A percentile compares a stretch with the other conserved stretches of the same genome.
These are phyloP conservation scores for Zygosaccharomyces sapae DNA, from an alignment of 1,139 yeast genomes.

Conservation along the genomic window DNA sequence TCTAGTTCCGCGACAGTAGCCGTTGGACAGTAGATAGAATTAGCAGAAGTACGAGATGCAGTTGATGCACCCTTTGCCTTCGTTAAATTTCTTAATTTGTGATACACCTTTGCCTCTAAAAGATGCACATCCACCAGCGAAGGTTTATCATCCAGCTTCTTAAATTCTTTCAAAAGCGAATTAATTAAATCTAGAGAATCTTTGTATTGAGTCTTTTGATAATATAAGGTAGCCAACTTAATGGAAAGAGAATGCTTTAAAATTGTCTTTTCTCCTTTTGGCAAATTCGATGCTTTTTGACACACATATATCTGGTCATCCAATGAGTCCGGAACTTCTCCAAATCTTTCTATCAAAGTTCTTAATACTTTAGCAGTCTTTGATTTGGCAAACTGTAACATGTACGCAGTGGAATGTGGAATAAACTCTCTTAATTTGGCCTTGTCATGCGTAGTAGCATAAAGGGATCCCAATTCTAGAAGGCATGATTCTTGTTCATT, in stretches of 20 bases:
- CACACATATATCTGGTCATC: slow-evolving; percentile 74
- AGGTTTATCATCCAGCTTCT: slow-evolving; percentile 90
- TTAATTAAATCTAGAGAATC: slow-evolving; percentile 72
- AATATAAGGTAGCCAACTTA: slow-evolving; percentile 72
- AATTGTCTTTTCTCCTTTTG: slow-evolving; percentile 77
- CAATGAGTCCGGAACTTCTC: slow-evolving; percentile 59
- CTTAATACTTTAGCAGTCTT: slow-evolving; percentile 88
- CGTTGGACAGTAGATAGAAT: slow-evolving; percentile 94
- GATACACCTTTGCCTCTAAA: slow-evolving; percentile 85
- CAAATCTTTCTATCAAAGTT: slow-evolving; percentile 73
- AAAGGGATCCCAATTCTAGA: slow-evolving; percentile 58
- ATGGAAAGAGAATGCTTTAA: slow-evolving; percentile 84
- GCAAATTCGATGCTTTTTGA: slow-evolving; percentile 85
- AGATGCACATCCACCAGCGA: slow-evolving; percentile 93
- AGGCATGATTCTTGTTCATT: slow-evolving; percentile 61
- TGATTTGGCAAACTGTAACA: slow-evolving; percentile 79
- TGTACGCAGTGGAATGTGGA: slow-evolving; percentile 61
- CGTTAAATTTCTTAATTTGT: slow-evolving; percentile 87
- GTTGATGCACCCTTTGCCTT: slow-evolving; percentile 91
- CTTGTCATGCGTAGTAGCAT: slow-evolving; percentile 44
- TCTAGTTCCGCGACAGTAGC: slow-evolving; percentile 90
- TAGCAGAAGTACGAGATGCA: slow-evolving; percentile 94
- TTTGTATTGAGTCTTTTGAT: slow-evolving; percentile 58
- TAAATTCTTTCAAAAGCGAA: slow-evolving; percentile 73
- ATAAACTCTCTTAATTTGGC: slow-evolving; percentile 58